These are phyloP conservation scores for Rhododendron griersonianum DNA, from an alignment of 148 eudicot genomes.

Conservation along the genomic window DNA sequence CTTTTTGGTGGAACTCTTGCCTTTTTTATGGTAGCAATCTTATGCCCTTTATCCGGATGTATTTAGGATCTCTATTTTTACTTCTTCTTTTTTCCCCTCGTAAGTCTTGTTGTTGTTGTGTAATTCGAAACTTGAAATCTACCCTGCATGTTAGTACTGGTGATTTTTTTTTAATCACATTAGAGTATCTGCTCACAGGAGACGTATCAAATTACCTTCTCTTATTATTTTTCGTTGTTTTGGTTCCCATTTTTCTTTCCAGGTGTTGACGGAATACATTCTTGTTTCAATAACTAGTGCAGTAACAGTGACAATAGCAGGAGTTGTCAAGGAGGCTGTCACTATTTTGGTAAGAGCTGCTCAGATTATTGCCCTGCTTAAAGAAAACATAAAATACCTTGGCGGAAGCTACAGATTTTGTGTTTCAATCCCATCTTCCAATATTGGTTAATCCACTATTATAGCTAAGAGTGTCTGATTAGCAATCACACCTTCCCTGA, in stretches of 20 bases:
- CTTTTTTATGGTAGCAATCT: conserved; percentile 74
- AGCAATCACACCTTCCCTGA: not conserved
- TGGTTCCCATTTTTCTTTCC: conserved; percentile 18
- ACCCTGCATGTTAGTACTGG: not conserved
- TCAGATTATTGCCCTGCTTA: conserved; percentile 5
- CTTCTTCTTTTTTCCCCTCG: not conserved
- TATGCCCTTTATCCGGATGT: not conserved
- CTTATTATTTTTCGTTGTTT: not conserved
- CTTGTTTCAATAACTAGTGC: conserved; percentile 96
- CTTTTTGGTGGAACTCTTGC: conserved; percentile 96
- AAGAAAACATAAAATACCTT: not conserved
- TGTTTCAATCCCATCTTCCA: not conserved
- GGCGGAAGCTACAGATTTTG: not conserved
- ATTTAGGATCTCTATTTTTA: not conserved
- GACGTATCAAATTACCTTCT: not conserved
- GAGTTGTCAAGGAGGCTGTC: conserved; percentile 97
- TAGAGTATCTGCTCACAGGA: not conserved
- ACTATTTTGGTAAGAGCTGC: conserved; percentile 67
- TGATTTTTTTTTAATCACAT: not conserved
- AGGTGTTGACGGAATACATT: conserved; percentile 90
- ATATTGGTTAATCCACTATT: not conserved
- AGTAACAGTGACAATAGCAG: conserved; percentile 92
- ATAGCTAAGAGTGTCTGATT: not conserved
- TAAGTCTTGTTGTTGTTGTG: not conserved
- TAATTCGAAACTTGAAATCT: not conserved